Evolutionary conservation across 106 monocot species (phyloP).

Genomic region (Vanilla planifolia): DNA sequence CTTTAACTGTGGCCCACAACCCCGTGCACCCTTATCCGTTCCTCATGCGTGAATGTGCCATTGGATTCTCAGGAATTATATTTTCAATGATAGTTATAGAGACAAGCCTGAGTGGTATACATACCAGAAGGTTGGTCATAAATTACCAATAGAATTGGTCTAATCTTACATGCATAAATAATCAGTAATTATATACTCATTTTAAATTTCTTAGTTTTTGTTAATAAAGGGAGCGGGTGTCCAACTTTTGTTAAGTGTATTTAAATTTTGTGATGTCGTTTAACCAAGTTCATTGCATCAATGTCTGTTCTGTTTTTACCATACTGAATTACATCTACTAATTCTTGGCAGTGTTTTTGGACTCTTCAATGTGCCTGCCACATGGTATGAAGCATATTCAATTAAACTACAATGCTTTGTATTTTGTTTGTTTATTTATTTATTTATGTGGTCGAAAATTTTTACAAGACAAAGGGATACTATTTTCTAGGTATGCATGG

Average conservation of each 20-base stretch:
- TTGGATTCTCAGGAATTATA: conserved; percentile 92
- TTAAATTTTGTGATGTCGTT: conserved; percentile 10
- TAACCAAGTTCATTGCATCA: too few relatives aligned
- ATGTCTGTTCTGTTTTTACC: neutral
- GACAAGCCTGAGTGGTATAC: conserved; percentile 74
- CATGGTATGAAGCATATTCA: conserved; percentile 42
- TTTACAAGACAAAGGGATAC: neutral
- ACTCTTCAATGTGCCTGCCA: conserved; percentile 91
- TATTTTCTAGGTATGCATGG: conserved; percentile 76
- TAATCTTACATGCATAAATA: neutral
- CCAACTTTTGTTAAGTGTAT: neutral
- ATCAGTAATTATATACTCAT: neutral
- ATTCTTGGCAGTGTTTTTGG: conserved; percentile 85
- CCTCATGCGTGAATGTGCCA: conserved; percentile 74
- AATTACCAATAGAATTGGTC: neutral
- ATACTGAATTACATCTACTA: neutral
- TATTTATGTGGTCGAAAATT: neutral
- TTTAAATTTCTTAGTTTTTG: neutral
- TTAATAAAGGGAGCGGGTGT: neutral
- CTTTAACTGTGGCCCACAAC: conserved; percentile 61
- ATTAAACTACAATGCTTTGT: conserved; percentile 1
- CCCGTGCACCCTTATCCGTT: conserved; percentile 43
- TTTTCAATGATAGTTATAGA: conserved; percentile 97
- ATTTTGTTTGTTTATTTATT: neutral
- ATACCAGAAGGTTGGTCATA: conserved; percentile 69